Base-by-base conservation (phyloP, 352 stramenopile species). In the Hyaloperonospora arabidopsidis region DNA sequence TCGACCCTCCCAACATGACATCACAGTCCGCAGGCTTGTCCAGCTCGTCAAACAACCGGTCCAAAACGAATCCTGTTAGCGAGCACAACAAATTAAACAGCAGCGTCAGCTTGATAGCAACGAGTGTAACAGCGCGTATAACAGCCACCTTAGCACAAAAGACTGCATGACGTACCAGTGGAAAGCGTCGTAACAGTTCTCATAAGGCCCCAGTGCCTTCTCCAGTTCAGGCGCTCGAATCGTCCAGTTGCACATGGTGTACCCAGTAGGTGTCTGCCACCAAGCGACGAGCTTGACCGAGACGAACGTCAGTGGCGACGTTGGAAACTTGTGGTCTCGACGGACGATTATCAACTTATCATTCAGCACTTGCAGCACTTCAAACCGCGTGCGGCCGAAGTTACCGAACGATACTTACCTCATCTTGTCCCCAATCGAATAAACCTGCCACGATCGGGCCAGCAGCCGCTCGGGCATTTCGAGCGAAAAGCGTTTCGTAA, bases 151-250 rank as follows among this genome's bases (percentile, higher is more conserved):
- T n/a, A 41, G n/a, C 35, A 18, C 35, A 41, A 11, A 2, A 5
- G 8, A 44, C 25, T 32, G 25, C 5, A 39, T 14, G 17, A 61
- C 64, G 47, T 57, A 79, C 70, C 74, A 88, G 51, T 84, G 67
- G 52, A 82, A 78, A 11, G 85, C 64, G 48, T 86, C 75, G 46
- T 82, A 84, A 62, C 66, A 86, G 32, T 75, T 60, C 57, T 86
- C 77, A 45, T 83, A 62, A 19, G 64, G 59, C 34, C 74, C 45
- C 19, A 86, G 55, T 15, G 58, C 45, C 4, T 67, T 52, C 52
- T 76, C 62, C 50, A 87, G 55, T 36, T 79, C 65, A 1, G 77
- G 67, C 17, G 74, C 43, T 0, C 74, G 68, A 44, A 87, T 75
- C 32, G 72, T 84, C 15, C 74, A 70, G 59, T 84, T 83, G 46